Base-by-base conservation (phyloP, 768 basidiomycete species). In the Hericium rajendrae region DNA sequence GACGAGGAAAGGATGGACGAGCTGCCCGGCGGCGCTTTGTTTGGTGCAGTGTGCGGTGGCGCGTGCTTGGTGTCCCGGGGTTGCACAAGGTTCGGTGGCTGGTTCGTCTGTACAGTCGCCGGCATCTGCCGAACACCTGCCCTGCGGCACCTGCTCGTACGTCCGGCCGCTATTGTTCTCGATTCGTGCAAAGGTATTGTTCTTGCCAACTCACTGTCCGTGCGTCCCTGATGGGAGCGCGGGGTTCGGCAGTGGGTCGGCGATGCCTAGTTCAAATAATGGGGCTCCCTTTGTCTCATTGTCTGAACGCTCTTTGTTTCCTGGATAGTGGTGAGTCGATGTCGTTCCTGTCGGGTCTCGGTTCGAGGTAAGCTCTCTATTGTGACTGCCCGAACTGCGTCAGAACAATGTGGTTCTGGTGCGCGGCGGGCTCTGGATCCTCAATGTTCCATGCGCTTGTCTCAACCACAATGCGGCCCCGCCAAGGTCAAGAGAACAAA, bases 51-150 rank as follows among this genome's bases (percentile, higher is more conserved):
- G 63, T 50, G 67, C 32, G 32, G 32, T 64, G 75, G 74, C 76
- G 73, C 71, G 64, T n/a, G n/a, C 53, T 56, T 56, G 55, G 66
- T 65, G 64, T 66, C 74, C 67, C 70, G 67, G 18, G 18, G 71
- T 68, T 68, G 72, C 71, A 69, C 76, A 84, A 80, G 72, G 81
- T 83, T 84, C 67, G 51, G 80, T 80, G 79, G 82, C 82, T 83
- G 66, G 49, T 13, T 60, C 56, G 51, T 60, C 71, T 64, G 55
- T 68, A 69, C 61, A 75, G 74, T 71, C 18, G 55, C 61, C 73
- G 76, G 73, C 28, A 62, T 48, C 38, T 57, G 5, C 76, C 78
- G 74, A 48, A 10, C 39, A 6, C 40, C 38, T 24, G 54, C 26
- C 24, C 1, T 55, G 24, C 6, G 54, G 43, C 43, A 20, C 9